Conservation (phyloP, 352 stramenopile genomes). For the Globisporangium uncinulatum region DNA sequence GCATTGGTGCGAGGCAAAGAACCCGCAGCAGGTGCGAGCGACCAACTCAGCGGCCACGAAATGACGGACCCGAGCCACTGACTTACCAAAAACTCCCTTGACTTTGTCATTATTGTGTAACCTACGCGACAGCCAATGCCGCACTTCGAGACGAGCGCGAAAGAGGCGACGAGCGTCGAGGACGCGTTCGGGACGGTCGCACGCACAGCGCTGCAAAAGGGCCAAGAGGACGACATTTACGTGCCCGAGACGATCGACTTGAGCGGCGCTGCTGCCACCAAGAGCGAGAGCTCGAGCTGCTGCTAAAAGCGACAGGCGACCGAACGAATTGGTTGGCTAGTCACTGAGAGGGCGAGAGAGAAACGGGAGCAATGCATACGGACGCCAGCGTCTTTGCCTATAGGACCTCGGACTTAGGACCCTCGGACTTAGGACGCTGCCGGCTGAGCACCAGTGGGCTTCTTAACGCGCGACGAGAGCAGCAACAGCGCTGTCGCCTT, state of each 20-base stretch:
- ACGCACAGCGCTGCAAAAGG: slow-evolving; percentile 83
- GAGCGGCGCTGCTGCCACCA: slow-evolving; percentile 57
- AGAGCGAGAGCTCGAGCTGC: slow-evolving; percentile 64
- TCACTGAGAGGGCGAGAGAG: neutral
- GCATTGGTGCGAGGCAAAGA: slow-evolving; percentile 91
- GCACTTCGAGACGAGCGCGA: slow-evolving; percentile 98
- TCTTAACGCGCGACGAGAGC: neutral
- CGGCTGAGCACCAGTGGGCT: neutral
- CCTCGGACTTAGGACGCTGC: neutral
- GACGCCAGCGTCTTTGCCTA: neutral
- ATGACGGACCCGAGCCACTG: neutral
- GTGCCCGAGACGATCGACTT: slow-evolving; percentile 85
- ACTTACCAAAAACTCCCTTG: neutral
- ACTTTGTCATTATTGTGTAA: too few relatives aligned
- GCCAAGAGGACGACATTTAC: slow-evolving; percentile 84
- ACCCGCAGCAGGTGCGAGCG: slow-evolving; percentile 33
- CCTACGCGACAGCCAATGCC: slow-evolving; percentile 71
- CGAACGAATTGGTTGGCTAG: neutral
- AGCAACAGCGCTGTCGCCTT: neutral
- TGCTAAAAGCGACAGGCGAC: slow-evolving; percentile 35
- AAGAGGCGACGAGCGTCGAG: slow-evolving; percentile 96
- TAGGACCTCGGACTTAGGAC: too few relatives aligned
- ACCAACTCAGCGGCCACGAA: too few relatives aligned
- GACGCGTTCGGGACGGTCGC: slow-evolving; percentile 94
- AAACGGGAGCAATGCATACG: neutral